Evolutionary conservation across 495 filamentous ascomycete genomes (phyloP), one percentile per base, ranked within the genome.

Genomic region (Cercophora samala): DNA sequence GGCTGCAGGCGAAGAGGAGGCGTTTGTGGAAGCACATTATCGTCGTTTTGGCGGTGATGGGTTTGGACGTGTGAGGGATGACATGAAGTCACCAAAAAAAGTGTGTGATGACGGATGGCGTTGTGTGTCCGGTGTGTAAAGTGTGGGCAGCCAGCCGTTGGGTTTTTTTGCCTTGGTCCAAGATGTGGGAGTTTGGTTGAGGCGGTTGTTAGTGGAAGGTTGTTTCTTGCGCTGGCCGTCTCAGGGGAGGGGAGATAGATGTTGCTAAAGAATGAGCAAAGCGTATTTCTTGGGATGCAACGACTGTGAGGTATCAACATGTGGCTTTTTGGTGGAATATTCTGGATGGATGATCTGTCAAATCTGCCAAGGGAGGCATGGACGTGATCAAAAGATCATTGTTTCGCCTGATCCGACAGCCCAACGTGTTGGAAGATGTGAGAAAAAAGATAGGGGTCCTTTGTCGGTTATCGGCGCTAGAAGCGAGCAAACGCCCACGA

Each of bases 1-100:
- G 77, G 19, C 55, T 58, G 69, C 77, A 79, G 60, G 8, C 51
- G 52, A 63, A 76, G 46, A 78, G 18, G 54, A 70, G 23, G 37
- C 75, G 69, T 2, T 51, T 18, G 68, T 77, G 74, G 52, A 60
- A 68, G 58, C 76, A 78, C 76, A 78, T 78, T 6, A 25, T 67
- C 9, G 26, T 13, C 11, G 25, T 6, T 58, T 18, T 25, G 58
- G 29, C 15, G 6, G 6, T 60, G 23, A 60, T 60, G 56, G 9
- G 26, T 25, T 9, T 5, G 8, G n/a, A 25, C 5, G n/a, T 21
- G 60, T 15, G 60, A 46, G 32, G n/a, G 26, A 19, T 46, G 60
- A 37, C 23, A 24, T 29, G 58, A 60, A 18, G 58, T 24, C 19
- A n/a, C n/a, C 25, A 60, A 32, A 19, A 9, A 56, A 24, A 24